Evolutionary conservation across 2,329 filamentous ascomycete genomes (phyloP).

Genomic region (Fusarium concolor): DNA sequence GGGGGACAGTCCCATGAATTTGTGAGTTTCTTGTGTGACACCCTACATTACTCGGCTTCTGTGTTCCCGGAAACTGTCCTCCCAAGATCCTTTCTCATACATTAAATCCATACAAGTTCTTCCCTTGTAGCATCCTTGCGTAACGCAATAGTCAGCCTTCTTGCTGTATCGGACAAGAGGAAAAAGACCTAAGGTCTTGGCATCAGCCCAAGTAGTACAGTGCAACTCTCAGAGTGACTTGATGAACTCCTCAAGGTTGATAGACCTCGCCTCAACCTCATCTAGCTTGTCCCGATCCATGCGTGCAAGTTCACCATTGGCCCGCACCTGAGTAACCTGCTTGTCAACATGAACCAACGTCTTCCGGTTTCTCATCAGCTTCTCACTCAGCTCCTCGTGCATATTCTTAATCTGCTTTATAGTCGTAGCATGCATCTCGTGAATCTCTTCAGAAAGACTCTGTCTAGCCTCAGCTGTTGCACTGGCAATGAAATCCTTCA

Average conservation of each 20-base stretch:
- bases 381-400: background rate
- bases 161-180: too few relatives aligned
- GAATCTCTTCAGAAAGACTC: background rate
- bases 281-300: background rate
- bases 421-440: background rate
- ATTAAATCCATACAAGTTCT: background rate
- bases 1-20: background rate
- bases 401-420: background rate
- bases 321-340: background rate
- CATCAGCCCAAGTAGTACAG: background rate
- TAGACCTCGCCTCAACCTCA: background rate
- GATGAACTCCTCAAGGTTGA: constrained; percentile 3
- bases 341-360: background rate
- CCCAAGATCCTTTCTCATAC: background rate
- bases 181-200: background rate
- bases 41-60: background rate
- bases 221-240: background rate
- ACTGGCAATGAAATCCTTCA: background rate
- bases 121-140: background rate
- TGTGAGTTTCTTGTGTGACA: background rate
- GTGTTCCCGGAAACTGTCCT: too few relatives aligned
- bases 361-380: background rate
- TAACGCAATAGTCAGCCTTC: too few relatives aligned
- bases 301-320: background rate
- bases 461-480: background rate